Conservation (phyloP, 805 yeast genomes). For the Vanderwaltozyma polyspora region DNA sequence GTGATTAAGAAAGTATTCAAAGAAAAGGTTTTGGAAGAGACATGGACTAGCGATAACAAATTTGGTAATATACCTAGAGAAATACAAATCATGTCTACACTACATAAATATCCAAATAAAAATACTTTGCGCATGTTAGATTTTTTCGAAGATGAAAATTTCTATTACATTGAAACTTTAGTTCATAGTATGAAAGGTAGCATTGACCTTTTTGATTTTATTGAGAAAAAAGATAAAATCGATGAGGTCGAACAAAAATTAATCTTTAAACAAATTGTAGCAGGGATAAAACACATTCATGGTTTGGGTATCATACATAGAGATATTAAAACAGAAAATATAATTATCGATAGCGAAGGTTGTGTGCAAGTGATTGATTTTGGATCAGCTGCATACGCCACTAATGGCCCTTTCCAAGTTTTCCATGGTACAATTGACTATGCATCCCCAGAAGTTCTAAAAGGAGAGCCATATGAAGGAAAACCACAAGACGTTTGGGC, state of each 20-base stretch:
- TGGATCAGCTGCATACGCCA: conserved; percentile 86
- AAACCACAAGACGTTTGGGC: conserved; percentile 97
- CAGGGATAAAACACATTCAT: conserved; percentile 73
- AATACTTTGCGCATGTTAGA: conserved; percentile 77
- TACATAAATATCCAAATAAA: conserved; percentile 68
- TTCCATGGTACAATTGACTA: conserved; percentile 95
- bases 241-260: conserved; percentile 62
- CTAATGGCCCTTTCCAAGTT: conserved; percentile 88
- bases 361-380: conserved; percentile 79
- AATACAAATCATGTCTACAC: conserved; percentile 74
- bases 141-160: conserved; percentile 82
- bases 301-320: conserved; percentile 79
- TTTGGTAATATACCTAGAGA: conserved; percentile 91
- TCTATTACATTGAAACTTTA: conserved; percentile 81
- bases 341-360: conserved; percentile 74
- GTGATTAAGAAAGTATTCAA: conserved; percentile 86
- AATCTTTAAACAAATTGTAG: conserved; percentile 67
- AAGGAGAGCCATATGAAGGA: conserved; percentile 81
- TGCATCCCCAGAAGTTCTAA: conserved; percentile 91
- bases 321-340: conserved; percentile 89
- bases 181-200: conserved; percentile 86
- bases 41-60: conserved; percentile 88
- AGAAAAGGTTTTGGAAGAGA: conserved; percentile 84
- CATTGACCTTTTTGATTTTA: conserved; percentile 81
- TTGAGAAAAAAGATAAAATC: conserved; percentile 73